Evolutionary conservation across 1,284 basidiomycete species (phyloP), one percentile per base, ranked within the genome.

Genomic region (Phylloporus sp.): DNA sequence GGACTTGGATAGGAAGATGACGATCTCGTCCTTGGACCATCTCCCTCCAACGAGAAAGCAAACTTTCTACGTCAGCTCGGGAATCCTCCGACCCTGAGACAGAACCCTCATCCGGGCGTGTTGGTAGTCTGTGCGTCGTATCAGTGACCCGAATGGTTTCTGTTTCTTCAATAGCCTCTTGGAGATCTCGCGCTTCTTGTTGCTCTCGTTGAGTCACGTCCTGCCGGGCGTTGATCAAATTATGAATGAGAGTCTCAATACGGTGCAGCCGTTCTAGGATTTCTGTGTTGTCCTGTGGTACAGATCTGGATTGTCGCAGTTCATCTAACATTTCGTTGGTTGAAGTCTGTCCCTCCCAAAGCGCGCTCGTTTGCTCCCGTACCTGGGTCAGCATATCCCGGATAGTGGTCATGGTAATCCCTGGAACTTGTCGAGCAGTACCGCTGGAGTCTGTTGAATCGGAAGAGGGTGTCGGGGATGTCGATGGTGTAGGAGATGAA

Each of bases 261-360:
- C 71, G 72, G 6, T 68, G 70, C 47, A 84, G 67, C n/a, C 78
- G 75, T 20, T 79, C 76, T 11, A 74, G 63, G 17, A 79, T 64
- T 49, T 83, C 82, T 1, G 74, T 69, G 47, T 78, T 75, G 22
- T 78, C 77, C 24, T 68, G 73, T 10, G 65, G 70, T 12, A 34
- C 37, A 56, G 64, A 57, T 34, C 72, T 55, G 51, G 65, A 44
- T 56, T 69, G 69, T 61, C 78, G 77, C 39, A 86, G 70, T 52
- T 85, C 81, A 32, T 83, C 78, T 47, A 85, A 64, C 64, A 80
- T 77, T 42, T 82, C 79, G 59, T 87, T 87, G 8, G 88, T 84
- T 0, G 82, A 78, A 0, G 76, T 69, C 72, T 92, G 91, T 5
- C 83, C 85, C 56, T 90, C 81, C 77, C 82, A 80, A 22, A 92